Base-by-base conservation (phyloP, 2,329 filamentous ascomycete genomes). In the Neospermospora avenae region DNA sequence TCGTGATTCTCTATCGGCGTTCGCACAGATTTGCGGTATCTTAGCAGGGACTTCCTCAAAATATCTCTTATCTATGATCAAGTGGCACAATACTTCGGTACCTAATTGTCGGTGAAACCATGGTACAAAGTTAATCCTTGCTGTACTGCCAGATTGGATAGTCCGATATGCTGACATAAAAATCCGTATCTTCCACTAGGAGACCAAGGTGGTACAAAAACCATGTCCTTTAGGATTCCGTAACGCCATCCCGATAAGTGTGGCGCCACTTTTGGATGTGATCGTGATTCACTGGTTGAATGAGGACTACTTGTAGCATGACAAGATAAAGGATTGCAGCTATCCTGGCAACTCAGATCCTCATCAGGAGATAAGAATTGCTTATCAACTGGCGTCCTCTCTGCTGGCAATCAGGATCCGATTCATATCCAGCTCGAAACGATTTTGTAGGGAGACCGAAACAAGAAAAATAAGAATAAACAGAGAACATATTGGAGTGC, bases 211-310 rank as follows among this genome's bases (percentile, higher is more conserved):
- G 20, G 52, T 37, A 59, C 25, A 44, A 52, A 58, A 51, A 39
- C 55, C 44, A 51, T 42, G 39, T 46, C 45, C 45, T 63, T 45
- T 45, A 61, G 56, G 39, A 60, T 48, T 56, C 45, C 54, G 55
- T 51, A 45, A 58, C 51, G 42, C 6, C 31, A 20, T 20, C 31
- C 37, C 22, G 52, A 55, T 55, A 51, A 59, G 35, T 55, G 45
- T 55, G 44, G 58, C 52, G 58, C 58, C 51, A 59, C 58, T 42
- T 20, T 48, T 54, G 51, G 51, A 54, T 41, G 5, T 20, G 35
- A n/a, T 37, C 28, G 18, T 28, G 18, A 28, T 53, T 6, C 48
- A 24, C 34, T n/a, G 22, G 25, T 13, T 4, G 14, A 39, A 10
- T 18, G 14, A 24, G 16, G 14, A 53, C 13, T 24, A 53, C 25